Evolutionary conservation across 768 basidiomycete genomes (phyloP).

Genomic region (Mrakia gelida): DNA sequence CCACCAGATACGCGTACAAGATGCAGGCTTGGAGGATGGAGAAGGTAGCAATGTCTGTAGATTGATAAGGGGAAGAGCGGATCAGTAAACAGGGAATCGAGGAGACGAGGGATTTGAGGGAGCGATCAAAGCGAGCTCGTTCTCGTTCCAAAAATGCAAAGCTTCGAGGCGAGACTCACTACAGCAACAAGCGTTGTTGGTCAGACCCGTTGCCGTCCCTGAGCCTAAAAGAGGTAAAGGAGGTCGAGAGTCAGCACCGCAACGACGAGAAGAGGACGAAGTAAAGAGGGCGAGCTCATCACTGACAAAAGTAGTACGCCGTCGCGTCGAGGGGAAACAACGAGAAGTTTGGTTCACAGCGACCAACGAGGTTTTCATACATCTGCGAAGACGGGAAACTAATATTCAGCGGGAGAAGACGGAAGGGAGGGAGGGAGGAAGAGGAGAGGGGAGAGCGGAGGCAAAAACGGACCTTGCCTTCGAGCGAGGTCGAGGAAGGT

Average conservation of each 20-base stretch:
- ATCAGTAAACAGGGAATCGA: too few species aligned
- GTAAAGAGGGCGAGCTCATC: background rate
- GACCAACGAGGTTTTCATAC: conserved; percentile 2
- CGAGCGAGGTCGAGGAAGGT: background rate
- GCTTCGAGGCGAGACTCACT: background rate
- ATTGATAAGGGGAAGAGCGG: background rate
- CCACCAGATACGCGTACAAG: background rate
- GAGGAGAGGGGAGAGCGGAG: background rate
- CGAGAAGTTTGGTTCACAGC: background rate
- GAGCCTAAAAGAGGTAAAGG: background rate
- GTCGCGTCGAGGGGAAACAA: background rate
- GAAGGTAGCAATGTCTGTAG: background rate
- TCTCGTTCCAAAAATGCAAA: background rate
- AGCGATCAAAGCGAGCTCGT: too few species aligned
- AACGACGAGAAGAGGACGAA: background rate
- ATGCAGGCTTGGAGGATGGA: background rate
- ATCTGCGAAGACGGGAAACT: background rate
- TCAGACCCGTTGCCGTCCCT: background rate
- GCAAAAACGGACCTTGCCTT: background rate
- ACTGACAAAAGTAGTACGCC: background rate
- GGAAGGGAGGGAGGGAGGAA: background rate
- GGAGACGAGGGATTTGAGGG: too few species aligned
- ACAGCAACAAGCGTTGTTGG: background rate
- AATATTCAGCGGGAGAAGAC: background rate
- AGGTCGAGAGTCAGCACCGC: background rate